Evolutionary conservation across 164 flowering plant genomes (phyloP).

Genomic region (Brasenia schreberi): DNA sequence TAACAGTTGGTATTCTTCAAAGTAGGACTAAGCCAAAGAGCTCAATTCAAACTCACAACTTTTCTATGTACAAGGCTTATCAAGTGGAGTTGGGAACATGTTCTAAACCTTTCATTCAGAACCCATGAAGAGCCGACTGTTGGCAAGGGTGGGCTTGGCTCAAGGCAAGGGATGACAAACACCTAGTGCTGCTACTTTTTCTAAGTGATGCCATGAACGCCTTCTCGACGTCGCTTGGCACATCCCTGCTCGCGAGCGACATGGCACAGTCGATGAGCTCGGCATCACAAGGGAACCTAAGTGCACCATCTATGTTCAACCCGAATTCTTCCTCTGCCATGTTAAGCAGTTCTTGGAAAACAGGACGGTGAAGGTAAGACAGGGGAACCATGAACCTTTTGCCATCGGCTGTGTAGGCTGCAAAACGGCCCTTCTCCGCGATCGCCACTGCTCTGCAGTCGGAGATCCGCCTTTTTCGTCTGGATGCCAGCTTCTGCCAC

Average conservation of each 20-base stretch:
- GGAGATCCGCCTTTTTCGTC: conserved; percentile 10
- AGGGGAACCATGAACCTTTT: conserved; percentile 15
- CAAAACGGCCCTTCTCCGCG: conserved; percentile 15
- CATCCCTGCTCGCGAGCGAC: neutral
- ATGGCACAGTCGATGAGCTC: conserved; percentile 8
- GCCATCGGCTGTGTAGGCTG: conserved; percentile 14
- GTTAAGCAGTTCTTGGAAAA: conserved; percentile 10
- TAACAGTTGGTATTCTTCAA: neutral
- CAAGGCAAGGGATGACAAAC: neutral
- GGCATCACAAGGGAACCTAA: conserved; percentile 13
- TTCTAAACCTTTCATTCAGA: neutral
- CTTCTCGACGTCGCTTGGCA: conserved; percentile 6
- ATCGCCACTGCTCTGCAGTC: neutral
- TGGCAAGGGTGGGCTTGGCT: neutral
- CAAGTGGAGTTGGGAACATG: neutral
- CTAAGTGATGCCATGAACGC: conserved; percentile 8
- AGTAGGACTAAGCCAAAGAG: neutral
- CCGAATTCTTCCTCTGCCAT: conserved; percentile 16
- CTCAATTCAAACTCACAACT: neutral
- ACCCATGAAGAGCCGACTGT: conserved; percentile 1
- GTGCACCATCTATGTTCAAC: conserved; percentile 7
- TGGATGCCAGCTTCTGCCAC: conserved; percentile 15
- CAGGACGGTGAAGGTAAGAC: conserved; percentile 6
- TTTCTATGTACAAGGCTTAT: neutral
- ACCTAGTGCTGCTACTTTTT: neutral